Conservation (phyloP, 495 filamentous ascomycete species). For the Hypoxylon cercidicola region DNA sequence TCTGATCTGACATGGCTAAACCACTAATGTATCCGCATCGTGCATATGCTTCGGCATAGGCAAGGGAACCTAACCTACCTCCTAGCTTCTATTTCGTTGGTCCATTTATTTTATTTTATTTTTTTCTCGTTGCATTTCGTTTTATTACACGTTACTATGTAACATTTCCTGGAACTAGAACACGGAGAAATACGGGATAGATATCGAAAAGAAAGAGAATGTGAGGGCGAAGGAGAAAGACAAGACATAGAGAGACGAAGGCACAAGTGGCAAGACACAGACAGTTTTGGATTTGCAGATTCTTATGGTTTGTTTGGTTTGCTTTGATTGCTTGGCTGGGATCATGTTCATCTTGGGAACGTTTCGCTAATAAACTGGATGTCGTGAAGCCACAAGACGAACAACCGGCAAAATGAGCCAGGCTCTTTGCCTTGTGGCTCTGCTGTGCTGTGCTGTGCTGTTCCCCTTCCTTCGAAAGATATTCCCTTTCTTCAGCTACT, state of each 20-base stretch:
- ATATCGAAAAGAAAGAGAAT: background rate
- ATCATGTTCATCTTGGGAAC: slow-evolving; percentile 39
- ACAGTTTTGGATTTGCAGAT: slow-evolving; percentile 30
- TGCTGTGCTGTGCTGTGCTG: too few species aligned
- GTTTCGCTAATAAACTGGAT: slow-evolving; percentile 41
- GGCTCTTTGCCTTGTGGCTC: slow-evolving; percentile 24
- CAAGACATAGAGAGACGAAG: background rate
- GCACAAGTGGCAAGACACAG: background rate
- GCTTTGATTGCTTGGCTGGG: slow-evolving; percentile 32
- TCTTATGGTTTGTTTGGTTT: slow-evolving; percentile 29
- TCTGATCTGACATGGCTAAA: slow-evolving; percentile 38
- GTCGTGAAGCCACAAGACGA: slow-evolving; percentile 38
- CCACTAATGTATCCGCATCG: slow-evolving; percentile 43
- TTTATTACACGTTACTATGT: slow-evolving; percentile 22
- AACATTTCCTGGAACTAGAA: background rate
- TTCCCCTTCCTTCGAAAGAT: slow-evolving; percentile 19
- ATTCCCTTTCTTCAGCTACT: slow-evolving; percentile 30
- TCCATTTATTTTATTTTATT: slow-evolving; percentile 33
- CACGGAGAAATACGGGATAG: background rate
- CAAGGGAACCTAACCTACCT: slow-evolving; percentile 31
- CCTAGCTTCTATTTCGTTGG: slow-evolving; percentile 17
- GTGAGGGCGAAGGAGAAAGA: slow-evolving; percentile 1
- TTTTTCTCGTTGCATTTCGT: slow-evolving; percentile 14
- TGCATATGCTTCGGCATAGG: slow-evolving; percentile 45
- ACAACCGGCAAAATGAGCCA: slow-evolving; percentile 30